Percentiles rank a stretch among this genome's conserved stretches.
Evolutionary conservation across 495 filamentous ascomycete species (phyloP).

Genomic region (Oleoguttula mirabilis): DNA sequence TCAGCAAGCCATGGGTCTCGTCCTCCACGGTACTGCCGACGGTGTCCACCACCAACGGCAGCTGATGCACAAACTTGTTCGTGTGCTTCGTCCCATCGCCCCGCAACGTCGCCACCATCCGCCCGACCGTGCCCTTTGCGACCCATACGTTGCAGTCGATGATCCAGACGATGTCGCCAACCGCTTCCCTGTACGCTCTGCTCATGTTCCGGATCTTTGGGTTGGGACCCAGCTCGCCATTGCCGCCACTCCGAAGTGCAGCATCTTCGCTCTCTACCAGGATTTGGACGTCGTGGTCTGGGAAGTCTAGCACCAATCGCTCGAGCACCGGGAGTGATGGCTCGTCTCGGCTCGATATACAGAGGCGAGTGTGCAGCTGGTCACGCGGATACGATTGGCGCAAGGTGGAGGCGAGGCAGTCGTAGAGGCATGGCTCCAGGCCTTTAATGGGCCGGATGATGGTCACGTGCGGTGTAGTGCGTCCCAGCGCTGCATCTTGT

Average conservation of each 20-base stretch:
- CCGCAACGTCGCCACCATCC: slow-evolving; percentile 78
- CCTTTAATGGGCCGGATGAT: slow-evolving; percentile 90
- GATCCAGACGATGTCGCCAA: slow-evolving; percentile 86
- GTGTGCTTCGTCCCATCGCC: slow-evolving; percentile 47
- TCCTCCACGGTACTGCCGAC: slow-evolving; percentile 5
- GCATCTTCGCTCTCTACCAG: slow-evolving; percentile 86
- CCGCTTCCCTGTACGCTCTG: slow-evolving; percentile 84
- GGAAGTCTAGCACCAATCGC: slow-evolving; percentile 55
- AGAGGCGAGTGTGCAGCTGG: slow-evolving; percentile 73
- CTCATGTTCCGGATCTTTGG: slow-evolving; percentile 98
- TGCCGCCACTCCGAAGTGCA: slow-evolving; percentile 38
- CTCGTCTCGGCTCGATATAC: slow-evolving; percentile 64
- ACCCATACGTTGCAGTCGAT: slow-evolving; percentile 97
- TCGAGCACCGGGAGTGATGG: slow-evolving; percentile 65
- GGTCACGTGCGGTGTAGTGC: slow-evolving; percentile 60
- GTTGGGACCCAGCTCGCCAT: slow-evolving; percentile 64
- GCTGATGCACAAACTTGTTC: slow-evolving; percentile 92
- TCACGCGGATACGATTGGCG: slow-evolving; percentile 64
- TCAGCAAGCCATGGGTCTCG: slow-evolving; percentile 8
- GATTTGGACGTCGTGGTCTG: slow-evolving; percentile 55
- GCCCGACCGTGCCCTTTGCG: slow-evolving; percentile 57
- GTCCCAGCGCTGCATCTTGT: slow-evolving; percentile 22
- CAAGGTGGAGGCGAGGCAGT: slow-evolving; percentile 86
- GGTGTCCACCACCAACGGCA: slow-evolving; percentile 69
- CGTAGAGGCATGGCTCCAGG: slow-evolving; percentile 77